A percentile compares a stretch with the other conserved stretches of the same genome.
These are phyloP conservation scores for Lophiostoma macrostomum DNA, from an alignment of 495 filamentous ascomycete genomes.

Conservation along the genomic window DNA sequence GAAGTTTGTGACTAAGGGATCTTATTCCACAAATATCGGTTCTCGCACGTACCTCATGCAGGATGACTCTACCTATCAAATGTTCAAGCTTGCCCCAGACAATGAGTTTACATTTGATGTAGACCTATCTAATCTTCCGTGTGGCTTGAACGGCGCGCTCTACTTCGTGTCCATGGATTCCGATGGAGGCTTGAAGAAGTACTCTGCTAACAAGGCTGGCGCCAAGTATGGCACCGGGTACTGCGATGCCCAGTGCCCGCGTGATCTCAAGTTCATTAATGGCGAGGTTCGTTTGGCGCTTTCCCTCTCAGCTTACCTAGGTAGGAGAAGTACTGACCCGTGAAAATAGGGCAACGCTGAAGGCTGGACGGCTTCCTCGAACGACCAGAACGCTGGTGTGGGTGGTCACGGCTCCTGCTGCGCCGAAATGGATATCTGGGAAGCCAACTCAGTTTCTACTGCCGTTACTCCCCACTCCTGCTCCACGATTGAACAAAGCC, in stretches of 20 bases:
- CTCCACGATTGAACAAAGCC: slow-evolving; percentile 30
- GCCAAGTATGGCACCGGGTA: slow-evolving; percentile 67
- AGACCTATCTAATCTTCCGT: slow-evolving; percentile 58
- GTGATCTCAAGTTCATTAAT: slow-evolving; percentile 54
- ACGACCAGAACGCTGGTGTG: slow-evolving; percentile 58
- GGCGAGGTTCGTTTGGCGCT: slow-evolving; percentile 52
- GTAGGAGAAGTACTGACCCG: too few species aligned
- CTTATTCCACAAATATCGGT: slow-evolving; percentile 39
- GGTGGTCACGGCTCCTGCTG: slow-evolving; percentile 47
- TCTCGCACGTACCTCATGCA: slow-evolving; percentile 65
- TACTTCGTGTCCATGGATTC: slow-evolving; percentile 63
- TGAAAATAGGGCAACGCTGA: slow-evolving; percentile 47
- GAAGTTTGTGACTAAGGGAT: slow-evolving; percentile 32
- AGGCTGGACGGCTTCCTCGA: slow-evolving; percentile 56
- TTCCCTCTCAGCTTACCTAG: too few species aligned
- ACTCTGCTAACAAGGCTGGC: slow-evolving; percentile 56
- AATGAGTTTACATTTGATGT: slow-evolving; percentile 63
- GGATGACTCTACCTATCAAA: slow-evolving; percentile 55
- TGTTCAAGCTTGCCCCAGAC: slow-evolving; percentile 54
- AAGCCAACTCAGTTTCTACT: slow-evolving; percentile 35
- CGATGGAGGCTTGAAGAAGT: slow-evolving; percentile 52
- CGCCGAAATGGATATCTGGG: slow-evolving; percentile 36
- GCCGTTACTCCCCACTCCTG: slow-evolving; percentile 41
- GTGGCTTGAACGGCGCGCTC: slow-evolving; percentile 68
- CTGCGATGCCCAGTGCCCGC: slow-evolving; percentile 66